Conservation (phyloP, 2,329 filamentous ascomycete genomes). For the Colletotrichum somersetense region DNA sequence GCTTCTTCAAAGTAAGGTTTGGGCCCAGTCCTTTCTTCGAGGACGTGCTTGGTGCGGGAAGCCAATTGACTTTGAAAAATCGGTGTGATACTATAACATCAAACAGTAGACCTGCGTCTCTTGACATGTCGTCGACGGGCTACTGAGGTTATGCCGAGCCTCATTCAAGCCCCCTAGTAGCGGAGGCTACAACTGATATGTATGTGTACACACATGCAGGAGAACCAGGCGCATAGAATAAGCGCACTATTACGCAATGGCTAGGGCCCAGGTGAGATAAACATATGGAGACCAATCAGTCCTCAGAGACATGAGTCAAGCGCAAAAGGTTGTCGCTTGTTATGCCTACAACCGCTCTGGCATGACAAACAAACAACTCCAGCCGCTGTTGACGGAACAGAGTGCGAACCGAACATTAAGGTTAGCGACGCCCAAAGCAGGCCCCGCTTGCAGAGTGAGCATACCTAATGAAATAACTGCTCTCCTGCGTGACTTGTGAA, state of each 20-base stretch:
- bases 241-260: neutral
- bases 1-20: neutral
- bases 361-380: neutral
- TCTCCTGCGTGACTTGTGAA: neutral
- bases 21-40: neutral
- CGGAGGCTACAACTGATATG: neutral
- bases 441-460: neutral
- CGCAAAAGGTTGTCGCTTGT: neutral
- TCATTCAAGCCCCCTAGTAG: neutral
- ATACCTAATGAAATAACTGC: neutral
- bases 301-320: constrained; percentile 34
- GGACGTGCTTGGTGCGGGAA: too few species aligned
- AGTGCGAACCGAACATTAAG: neutral
- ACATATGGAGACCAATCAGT: neutral
- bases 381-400: neutral
- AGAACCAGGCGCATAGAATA: neutral
- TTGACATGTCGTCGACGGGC: too few species aligned
- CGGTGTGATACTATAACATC: neutral
- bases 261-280: neutral
- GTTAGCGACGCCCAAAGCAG: neutral
- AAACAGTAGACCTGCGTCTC: neutral
- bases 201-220: neutral
- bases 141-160: neutral
- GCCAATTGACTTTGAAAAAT: neutral
- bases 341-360: constrained; percentile 25